Evolutionary conservation across 2,329 filamentous ascomycete genomes (phyloP), one percentile per base, ranked within the genome.

Genomic region (Aspergillus chevalieri): DNA sequence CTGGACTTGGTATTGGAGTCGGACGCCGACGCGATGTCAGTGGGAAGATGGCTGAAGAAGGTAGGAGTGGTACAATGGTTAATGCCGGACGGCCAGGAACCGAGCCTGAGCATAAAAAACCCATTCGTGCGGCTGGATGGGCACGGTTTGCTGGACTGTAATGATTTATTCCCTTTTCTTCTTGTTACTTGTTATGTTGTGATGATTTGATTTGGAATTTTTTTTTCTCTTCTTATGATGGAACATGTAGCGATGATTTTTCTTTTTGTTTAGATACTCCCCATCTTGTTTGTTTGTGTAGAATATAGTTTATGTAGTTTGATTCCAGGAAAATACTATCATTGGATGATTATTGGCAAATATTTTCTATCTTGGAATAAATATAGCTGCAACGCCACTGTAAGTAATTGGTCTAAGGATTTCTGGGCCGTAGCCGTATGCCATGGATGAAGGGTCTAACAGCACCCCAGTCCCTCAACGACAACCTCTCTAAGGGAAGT

Each of bases 41-140:
- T 49, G 73, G 73, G 2, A 75, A 75, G 48, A 57, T 74, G 12
- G 73, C 68, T 0, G 73, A 76, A 51, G 73, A 76, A 61, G 73
- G 73, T 4, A 63, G 73, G 21, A 62, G 67, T 15, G 63, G 64
- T 8, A 60, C 52, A 17, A 51, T 19, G 38, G 38, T 41, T 47
- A 43, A 52, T 53, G 44, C 56, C 55, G 14, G 49, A 54, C 46
- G 47, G 52, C 12, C 56, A 53, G 43, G 48, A 51, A 47, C 26
- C 52, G 17, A 57, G 44, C 52, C 42, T 14, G 51, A 54, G 14
- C 54, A 21, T 19, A 48, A 60, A 24, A 52, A 49, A 1, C 56
- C 62, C 2, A 57, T 58, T 48, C 65, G 68, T 21, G 71, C 71
- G 48, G 72, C 73, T 33, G 73, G 73, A 39, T 75, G 73, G 73